phyloP scores from a whole-genome alignment of 208 protist species.

The Leishmania guyanensis region DNA sequence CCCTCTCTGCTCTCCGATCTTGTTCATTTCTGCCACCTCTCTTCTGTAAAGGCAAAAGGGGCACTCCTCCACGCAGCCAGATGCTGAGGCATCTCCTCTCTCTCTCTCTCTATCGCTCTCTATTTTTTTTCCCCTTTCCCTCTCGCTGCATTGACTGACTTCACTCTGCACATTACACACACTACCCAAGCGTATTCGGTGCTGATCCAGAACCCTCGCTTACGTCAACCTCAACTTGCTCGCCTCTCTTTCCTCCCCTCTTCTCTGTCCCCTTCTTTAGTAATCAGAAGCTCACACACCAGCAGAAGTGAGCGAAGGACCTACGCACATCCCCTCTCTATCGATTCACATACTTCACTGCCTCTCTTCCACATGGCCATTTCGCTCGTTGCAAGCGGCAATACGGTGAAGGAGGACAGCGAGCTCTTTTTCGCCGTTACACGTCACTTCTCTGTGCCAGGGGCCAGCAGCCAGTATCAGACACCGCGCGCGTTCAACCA shows the following conservation, averaged over 20 bases:
- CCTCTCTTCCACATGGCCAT: conserved; percentile 17
- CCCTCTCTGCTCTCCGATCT: background rate
- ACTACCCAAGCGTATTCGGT: too few relatives aligned
- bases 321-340: background rate
- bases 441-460: conserved; percentile 30
- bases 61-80: background rate
- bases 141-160: background rate
- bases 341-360: background rate
- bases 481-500: conserved; percentile 42
- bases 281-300: background rate
- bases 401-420: conserved; percentile 32
- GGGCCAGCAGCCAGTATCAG: conserved; percentile 28
- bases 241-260: background rate
- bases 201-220: too few relatives aligned
- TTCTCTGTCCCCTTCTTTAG: background rate
- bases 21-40: background rate
- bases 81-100: background rate
- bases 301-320: background rate
- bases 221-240: background rate
- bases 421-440: conserved; percentile 35
- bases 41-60: background rate
- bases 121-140: background rate
- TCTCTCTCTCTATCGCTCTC: background rate
- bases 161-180: background rate
- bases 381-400: conserved; percentile 16